A percentile compares a stretch with the other conserved stretches of the same genome.
Evolutionary conservation across 2,329 filamentous ascomycete species (phyloP).

Genomic region (Aspergillus fumigatus): DNA sequence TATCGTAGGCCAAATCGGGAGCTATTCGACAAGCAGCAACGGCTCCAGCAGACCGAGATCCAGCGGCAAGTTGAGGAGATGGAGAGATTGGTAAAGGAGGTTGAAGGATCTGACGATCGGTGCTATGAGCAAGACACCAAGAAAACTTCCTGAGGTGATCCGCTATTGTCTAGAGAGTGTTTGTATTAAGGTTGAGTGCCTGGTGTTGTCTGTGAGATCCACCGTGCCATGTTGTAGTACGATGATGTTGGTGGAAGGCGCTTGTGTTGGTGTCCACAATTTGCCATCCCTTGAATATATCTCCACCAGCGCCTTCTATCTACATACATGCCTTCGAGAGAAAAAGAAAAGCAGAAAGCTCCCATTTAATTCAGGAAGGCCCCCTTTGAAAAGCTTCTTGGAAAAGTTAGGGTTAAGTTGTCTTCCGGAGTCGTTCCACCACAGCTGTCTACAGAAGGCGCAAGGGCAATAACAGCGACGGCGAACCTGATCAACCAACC

Average conservation of each 20-base stretch:
- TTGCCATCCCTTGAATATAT: not conserved
- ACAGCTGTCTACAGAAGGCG: constrained; percentile 1
- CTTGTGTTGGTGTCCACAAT: not conserved
- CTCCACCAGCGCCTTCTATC: not conserved
- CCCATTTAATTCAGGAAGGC: not conserved
- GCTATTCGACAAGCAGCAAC: not conserved
- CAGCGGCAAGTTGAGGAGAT: constrained; percentile 3
- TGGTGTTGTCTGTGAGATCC: not conserved
- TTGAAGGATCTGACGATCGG: constrained; percentile 11
- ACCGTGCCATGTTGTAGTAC: not conserved
- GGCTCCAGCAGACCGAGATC: not conserved
- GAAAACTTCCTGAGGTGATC: not conserved
- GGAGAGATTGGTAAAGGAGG: constrained; percentile 10
- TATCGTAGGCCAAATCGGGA: constrained; percentile 14
- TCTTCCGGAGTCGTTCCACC: not conserved
- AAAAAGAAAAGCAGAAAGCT: not conserved
- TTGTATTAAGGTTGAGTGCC: not conserved
- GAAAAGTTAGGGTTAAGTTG: not conserved
- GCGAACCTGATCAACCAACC: not conserved
- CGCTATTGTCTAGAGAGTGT: not conserved
- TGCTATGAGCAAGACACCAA: constrained; percentile 3
- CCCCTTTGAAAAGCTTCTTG: not conserved
- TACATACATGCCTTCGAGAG: not conserved
- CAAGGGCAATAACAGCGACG: not conserved
- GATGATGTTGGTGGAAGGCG: constrained; percentile 4